Evolutionary conservation across 75 land plant genomes (phyloP), one percentile per base, ranked within the genome.

Genomic region (Pinus albicaulis): DNA sequence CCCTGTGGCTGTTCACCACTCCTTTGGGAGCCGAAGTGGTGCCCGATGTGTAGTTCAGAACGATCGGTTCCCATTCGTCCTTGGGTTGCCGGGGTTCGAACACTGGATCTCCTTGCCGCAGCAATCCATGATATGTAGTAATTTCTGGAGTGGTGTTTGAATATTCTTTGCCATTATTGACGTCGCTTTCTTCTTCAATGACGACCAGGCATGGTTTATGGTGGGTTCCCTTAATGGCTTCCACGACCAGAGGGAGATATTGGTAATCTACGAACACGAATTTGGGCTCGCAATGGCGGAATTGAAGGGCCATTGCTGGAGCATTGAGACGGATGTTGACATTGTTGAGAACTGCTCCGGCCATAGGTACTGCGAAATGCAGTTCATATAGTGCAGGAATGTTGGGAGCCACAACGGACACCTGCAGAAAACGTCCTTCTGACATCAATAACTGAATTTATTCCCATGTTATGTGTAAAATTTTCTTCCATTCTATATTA

Each of bases 11-110:
- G 76, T 89, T 88, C 22, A 92, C 86, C 15, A 92, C 95, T 0
- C 95, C 98, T 72, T 95, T 95, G 5, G 98, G 98, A 3, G 82
- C 74, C 2, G 95, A 83, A 1, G 98, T 95, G 15, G 98, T 95
- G 20, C 98, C 98, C 0, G 95, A 95, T 0, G 98, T 92, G 82
- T 95, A 95, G 57, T 95, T 95, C 41, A 95, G 66, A 4, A 85
- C 70, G 59, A 90, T 87, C 12, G 93, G 83, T 11, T 88, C 79
- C 91, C 91, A 87, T 74, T 95, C 95, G 64, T 83, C 86, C 34
- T 52, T 11, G 2, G 94, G 98, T 70, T 79, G 58, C 22, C 81
- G 34, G 85, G 86, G 80, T n/a, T 62, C 19, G 82, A 87, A 92
- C 11, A 24, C 55, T 2, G 92, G 86, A 55, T 92, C 86, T 1